These are phyloP conservation scores for Wilcoxina mikolae DNA, from an alignment of 495 filamentous ascomycete species.

Conservation along the genomic window DNA sequence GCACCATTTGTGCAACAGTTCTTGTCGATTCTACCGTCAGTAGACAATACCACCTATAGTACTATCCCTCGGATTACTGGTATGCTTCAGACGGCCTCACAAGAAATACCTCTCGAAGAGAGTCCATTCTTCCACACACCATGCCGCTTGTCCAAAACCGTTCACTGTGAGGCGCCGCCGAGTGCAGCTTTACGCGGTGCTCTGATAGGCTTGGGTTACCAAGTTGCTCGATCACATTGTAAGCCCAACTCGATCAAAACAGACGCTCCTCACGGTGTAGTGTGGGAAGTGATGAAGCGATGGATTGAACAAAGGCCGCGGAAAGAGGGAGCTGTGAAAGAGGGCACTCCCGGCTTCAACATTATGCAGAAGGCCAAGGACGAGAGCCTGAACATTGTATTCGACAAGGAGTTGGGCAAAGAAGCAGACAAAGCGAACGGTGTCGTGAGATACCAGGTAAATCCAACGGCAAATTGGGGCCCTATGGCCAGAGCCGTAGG, in stretches of 20 bases:
- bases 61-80: constrained; percentile 72
- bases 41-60: constrained; percentile 50
- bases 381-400: constrained; percentile 49
- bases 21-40: constrained; percentile 48
- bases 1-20: constrained; percentile 62
- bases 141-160: constrained; percentile 48
- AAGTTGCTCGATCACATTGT: constrained; percentile 65
- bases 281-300: constrained; percentile 90
- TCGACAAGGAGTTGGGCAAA: constrained; percentile 65
- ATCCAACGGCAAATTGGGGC: constrained; percentile 85
- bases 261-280: constrained; percentile 68
- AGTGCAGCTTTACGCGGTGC: constrained; percentile 64
- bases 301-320: constrained; percentile 43
- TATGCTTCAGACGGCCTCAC: constrained; percentile 75
- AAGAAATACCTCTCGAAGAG: constrained; percentile 42
- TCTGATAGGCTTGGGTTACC: constrained; percentile 62
- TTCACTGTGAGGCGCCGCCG: constrained; percentile 63
- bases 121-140: constrained; percentile 78
- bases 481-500: constrained; percentile 56
- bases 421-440: constrained; percentile 45
- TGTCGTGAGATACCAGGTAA: constrained; percentile 69
- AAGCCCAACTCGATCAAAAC: constrained; percentile 82
- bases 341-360: constrained; percentile 50
- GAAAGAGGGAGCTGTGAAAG: constrained; percentile 51
- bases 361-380: constrained; percentile 35